A percentile compares a stretch with the other conserved stretches of the same genome.
phyloP scores from a whole-genome alignment of 768 basidiomycete species.

The Pholiota molesta region DNA sequence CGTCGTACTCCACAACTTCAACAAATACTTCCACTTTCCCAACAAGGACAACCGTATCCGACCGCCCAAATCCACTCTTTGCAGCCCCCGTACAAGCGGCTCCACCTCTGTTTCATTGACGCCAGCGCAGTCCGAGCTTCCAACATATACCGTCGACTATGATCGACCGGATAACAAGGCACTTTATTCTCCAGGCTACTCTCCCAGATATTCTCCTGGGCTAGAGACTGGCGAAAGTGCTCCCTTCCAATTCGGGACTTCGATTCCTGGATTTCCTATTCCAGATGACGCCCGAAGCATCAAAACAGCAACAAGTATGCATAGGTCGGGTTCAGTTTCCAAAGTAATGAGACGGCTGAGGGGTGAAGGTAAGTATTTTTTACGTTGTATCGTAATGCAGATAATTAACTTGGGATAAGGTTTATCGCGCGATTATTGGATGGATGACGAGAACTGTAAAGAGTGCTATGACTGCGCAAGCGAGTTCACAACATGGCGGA shows the following conservation, averaged over 20 bases:
- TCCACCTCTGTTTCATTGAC: constrained; percentile 83
- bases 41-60: constrained; percentile 47
- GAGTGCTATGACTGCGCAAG: constrained; percentile 97
- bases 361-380: constrained; percentile 69
- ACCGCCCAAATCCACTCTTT: constrained; percentile 62
- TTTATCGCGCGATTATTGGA: constrained; percentile 96
- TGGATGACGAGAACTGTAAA: constrained; percentile 95
- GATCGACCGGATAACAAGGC: constrained; percentile 58
- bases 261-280: constrained; percentile 92
- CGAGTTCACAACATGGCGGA: constrained; percentile 89
- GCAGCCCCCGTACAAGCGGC: constrained; percentile 61
- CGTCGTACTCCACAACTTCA: constrained; percentile 49
- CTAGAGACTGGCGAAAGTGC: constrained; percentile 59
- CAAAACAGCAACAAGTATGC: constrained; percentile 70
- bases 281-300: constrained; percentile 90
- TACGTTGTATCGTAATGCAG: constrained; percentile 12
- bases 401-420: constrained; percentile 42
- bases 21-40: constrained; percentile 51
- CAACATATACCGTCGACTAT: constrained; percentile 67
- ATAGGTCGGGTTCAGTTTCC: constrained; percentile 82
- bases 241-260: constrained; percentile 55
- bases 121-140: constrained; percentile 80
- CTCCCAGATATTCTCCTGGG: constrained; percentile 44
- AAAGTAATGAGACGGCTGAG: constrained; percentile 89
- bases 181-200: constrained; percentile 37